Base-by-base conservation (phyloP, 2,329 filamentous ascomycete species). In the Fusarium azukiicola region DNA sequence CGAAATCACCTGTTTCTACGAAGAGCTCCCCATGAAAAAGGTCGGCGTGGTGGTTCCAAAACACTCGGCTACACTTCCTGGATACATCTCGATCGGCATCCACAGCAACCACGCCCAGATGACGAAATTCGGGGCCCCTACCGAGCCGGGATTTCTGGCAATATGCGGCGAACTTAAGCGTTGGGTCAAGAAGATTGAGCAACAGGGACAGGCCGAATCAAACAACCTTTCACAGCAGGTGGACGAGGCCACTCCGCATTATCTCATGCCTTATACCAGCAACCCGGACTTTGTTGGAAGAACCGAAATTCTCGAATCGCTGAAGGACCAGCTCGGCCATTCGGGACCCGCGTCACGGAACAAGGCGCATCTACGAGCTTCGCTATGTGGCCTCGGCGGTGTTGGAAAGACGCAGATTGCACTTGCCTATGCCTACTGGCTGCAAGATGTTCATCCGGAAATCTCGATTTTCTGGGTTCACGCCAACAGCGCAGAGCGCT, bases 381-480 rank as follows among this genome's bases (percentile, higher is more conserved):
- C 80, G 0, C 63, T 82, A 0, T 72, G 21, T 4, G 80, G 80
- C 1, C 74, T 82, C 0, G 80, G 80, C 1, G 80, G 80, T 1
- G 61, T 80, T 3, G 80, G 80, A 5, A 82, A 82, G 47, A 81
- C 80, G 0, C 80, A 82, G 19, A 70, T 82, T 2, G 80, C 80
- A 1, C 16, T 82, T 2, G 71, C 77, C 0, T 82, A 82, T 19
- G 68, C 77, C 16, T 67, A 75, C 6, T 81, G 27, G 27, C 27
- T 27, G 27, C 27, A 27, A 27, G 27, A 27, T 27, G 27, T 27
- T 27, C 27, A 27, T 27, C 27, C 27, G 27, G 27, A 27, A 27
- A 27, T 27, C 27, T 27, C 27, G 27, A 27, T 27, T 27, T 27
- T 27, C 27, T 27, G 27, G 27, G 27, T 27, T 27, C 27, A 27